phyloP scores from a whole-genome alignment of 176 grass and related monocot genomes.

The Areca catechu region DNA sequence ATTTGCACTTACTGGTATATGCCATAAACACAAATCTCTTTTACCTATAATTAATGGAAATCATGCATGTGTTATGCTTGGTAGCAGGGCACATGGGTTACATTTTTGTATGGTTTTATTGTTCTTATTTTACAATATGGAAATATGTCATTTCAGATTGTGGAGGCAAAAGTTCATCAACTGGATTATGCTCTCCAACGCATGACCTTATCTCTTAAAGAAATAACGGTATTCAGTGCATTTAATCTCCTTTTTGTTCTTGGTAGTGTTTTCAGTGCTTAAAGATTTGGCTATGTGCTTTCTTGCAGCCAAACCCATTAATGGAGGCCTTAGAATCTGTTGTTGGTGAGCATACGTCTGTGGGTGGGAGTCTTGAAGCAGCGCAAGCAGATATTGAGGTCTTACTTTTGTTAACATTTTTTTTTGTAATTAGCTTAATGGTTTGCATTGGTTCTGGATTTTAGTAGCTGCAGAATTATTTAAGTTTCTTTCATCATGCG shows the following conservation, averaged over 20 bases:
- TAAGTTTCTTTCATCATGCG: too few species aligned
- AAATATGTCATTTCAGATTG: too few species aligned
- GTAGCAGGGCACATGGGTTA: too few species aligned
- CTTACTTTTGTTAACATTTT: not conserved
- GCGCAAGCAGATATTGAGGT: conserved; percentile 74
- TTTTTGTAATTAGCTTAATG: too few species aligned
- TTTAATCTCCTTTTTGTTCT: not conserved
- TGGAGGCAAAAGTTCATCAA: conserved; percentile 54
- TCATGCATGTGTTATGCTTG: too few species aligned
- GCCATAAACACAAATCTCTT: too few species aligned
- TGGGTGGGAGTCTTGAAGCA: conserved; percentile 59
- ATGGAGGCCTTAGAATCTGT: conserved; percentile 56
- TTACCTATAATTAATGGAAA: too few species aligned
- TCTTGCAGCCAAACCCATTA: conserved; percentile 44
- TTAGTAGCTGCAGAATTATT: too few species aligned
- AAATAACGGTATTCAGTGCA: conserved; percentile 42
- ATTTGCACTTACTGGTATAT: too few species aligned
- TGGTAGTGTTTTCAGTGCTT: not conserved
- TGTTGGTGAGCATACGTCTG: conserved; percentile 46
- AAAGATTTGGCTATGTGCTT: not conserved
- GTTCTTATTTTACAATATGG: too few species aligned
- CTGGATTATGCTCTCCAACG: conserved; percentile 59
- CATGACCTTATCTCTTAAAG: conserved; percentile 86
- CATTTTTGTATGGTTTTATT: too few species aligned
- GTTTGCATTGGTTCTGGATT: too few species aligned